A percentile compares a stretch with the other conserved stretches of the same genome.
Evolutionary conservation across 768 basidiomycete species (phyloP).

Genomic region (Rhizopogon salebrosus): DNA sequence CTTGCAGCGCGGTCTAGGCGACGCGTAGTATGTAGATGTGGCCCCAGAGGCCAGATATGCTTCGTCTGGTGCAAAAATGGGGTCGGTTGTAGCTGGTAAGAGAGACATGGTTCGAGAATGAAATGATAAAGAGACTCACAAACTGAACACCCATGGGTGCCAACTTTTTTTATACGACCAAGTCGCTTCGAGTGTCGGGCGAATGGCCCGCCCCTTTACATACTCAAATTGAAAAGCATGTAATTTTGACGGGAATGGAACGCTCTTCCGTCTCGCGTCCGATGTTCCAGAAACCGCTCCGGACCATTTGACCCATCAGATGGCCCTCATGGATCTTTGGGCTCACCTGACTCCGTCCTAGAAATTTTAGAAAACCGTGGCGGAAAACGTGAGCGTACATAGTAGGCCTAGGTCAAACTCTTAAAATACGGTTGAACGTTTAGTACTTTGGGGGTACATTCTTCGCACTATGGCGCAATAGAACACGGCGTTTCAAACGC

Average conservation of each 20-base stretch:
- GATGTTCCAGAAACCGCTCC: not conserved
- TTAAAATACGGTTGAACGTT: no score
- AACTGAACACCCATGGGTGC: not conserved
- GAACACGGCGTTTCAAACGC: no score
- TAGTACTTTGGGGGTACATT: no score
- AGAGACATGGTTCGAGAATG: not conserved
- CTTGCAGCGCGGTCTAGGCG: slow-evolving; percentile 1
- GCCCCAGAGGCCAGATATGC: slow-evolving; percentile 1
- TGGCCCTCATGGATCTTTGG: not conserved
- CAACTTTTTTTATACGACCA: not conserved
- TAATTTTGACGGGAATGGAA: not conserved
- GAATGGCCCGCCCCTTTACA: not conserved
- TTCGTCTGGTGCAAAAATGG: not conserved
- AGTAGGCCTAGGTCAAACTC: no score
- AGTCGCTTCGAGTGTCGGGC: not conserved
- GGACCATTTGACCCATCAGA: not conserved
- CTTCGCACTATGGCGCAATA: no score
- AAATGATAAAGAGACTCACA: not conserved
- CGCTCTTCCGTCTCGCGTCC: not conserved
- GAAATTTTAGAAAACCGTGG: not conserved
- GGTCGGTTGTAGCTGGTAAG: not conserved
- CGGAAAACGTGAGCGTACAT: no score
- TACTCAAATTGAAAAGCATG: not conserved
- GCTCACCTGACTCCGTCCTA: not conserved
- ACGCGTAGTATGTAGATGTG: slow-evolving; percentile 1